Conservation (phyloP, 1,139 yeast genomes). For the Hanseniaspora uvarum region DNA sequence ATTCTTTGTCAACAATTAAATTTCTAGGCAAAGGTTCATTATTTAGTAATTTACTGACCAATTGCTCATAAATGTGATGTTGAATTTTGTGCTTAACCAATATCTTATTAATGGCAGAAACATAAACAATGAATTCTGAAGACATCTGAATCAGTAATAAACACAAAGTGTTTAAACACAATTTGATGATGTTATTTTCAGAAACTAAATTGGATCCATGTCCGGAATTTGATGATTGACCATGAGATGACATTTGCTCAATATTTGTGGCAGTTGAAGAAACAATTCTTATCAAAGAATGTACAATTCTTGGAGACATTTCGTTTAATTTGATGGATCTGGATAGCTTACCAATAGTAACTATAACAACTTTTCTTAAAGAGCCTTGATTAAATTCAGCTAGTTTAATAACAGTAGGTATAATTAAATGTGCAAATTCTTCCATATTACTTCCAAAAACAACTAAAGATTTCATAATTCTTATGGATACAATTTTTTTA, state of each 20-base stretch:
- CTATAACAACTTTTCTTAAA: constrained; percentile 66
- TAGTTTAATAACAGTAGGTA: constrained; percentile 73
- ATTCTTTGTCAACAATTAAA: constrained; percentile 58
- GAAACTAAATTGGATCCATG: neutral
- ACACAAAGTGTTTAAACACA: constrained; percentile 72
- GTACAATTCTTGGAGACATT: constrained; percentile 83
- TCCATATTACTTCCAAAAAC: constrained; percentile 81
- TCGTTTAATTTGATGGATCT: constrained; percentile 66
- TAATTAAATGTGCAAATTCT: constrained; percentile 73
- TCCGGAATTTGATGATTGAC: neutral
- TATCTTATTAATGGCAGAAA: constrained; percentile 73
- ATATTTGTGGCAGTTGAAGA: constrained; percentile 30
- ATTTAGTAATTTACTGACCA: constrained; percentile 65
- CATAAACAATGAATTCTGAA: constrained; percentile 71
- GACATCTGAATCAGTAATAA: constrained; percentile 73
- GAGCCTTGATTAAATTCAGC: constrained; percentile 57
- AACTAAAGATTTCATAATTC: constrained; percentile 77
- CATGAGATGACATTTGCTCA: neutral
- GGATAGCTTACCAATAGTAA: constrained; percentile 73
- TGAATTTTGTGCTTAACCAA: constrained; percentile 55
- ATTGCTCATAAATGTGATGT: constrained; percentile 67
- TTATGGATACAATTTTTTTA: constrained; percentile 54
- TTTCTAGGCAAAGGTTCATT: constrained; percentile 86
- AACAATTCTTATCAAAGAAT: constrained; percentile 69
- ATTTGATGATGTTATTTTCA: constrained; percentile 52